Conservation (phyloP, 352 stramenopile genomes). For the Pythium periplocum region DNA sequence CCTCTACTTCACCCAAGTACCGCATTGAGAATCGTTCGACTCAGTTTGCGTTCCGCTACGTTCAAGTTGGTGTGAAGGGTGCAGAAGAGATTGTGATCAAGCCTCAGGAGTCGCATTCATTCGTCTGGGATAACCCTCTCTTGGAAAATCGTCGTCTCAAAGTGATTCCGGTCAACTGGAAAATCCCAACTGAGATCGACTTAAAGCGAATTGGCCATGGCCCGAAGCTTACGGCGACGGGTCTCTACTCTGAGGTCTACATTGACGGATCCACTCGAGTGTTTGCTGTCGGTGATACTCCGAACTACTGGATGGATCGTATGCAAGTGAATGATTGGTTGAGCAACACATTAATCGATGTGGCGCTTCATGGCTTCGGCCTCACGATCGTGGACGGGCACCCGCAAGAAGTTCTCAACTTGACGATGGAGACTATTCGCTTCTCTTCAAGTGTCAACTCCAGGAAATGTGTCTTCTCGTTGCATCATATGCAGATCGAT, state of each 20-base stretch:
- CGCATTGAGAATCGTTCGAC: conserved; percentile 86
- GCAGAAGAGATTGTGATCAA: conserved; percentile 64
- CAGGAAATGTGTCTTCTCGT: conserved; percentile 40
- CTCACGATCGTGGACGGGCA: conserved; percentile 69
- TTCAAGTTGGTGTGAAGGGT: conserved; percentile 49
- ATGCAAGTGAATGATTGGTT: conserved; percentile 68
- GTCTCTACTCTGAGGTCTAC: conserved; percentile 78
- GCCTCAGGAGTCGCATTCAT: conserved; percentile 70
- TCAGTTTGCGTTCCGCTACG: conserved; percentile 63
- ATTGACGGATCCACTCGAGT: conserved; percentile 80
- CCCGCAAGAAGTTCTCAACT: conserved; percentile 78
- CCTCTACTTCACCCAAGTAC: conserved; percentile 60
- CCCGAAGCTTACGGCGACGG: conserved; percentile 37
- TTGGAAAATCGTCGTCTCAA: conserved; percentile 42
- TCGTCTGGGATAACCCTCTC: conserved; percentile 77
- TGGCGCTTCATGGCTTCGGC: conserved; percentile 37
- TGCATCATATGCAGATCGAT: conserved; percentile 85
- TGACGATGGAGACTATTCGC: conserved; percentile 82
- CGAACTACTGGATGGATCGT: conserved; percentile 49
- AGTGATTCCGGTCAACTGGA: conserved; percentile 54
- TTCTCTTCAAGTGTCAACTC: conserved; percentile 51
- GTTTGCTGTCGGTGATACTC: conserved; percentile 72
- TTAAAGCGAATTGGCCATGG: conserved; percentile 66
- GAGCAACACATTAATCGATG: conserved; percentile 65
- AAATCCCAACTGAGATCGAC: conserved; percentile 65